Conservation (phyloP, 2,329 filamentous ascomycete species). For the Coniochaeta prunicola region DNA sequence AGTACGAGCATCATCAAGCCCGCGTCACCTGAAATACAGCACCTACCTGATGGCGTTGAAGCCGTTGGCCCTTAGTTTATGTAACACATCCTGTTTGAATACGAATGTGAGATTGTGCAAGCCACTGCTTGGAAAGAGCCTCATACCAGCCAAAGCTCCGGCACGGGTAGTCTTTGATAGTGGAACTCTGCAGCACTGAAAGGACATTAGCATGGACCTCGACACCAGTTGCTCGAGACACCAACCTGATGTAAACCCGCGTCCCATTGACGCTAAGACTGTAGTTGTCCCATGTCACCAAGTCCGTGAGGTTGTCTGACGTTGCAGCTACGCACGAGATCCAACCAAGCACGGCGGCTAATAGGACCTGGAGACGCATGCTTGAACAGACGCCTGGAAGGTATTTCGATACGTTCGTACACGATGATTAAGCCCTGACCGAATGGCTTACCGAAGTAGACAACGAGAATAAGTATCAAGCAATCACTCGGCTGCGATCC, state of each 20-base stretch:
- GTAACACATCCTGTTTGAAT: conserved; percentile 7
- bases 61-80: conserved; percentile 20
- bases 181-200: conserved; percentile 40
- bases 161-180: conserved; percentile 44
- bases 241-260: conserved; percentile 32
- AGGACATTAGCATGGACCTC: conserved; percentile 7
- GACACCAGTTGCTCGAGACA: background rate
- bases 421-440: background rate
- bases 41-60: conserved; percentile 16
- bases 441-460: background rate
- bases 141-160: conserved; percentile 38
- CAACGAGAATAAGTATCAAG: background rate
- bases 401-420: background rate
- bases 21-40: background rate
- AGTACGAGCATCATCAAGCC: background rate
- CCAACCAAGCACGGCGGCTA: background rate
- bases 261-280: conserved; percentile 41
- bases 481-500: background rate
- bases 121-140: background rate
- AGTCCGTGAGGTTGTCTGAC: conserved; percentile 31
- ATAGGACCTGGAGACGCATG: background rate
- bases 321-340: conserved; percentile 16
- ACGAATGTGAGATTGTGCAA: background rate
- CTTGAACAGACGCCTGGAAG: background rate
- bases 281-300: conserved; percentile 44